Base-by-base conservation (phyloP, 768 basidiomycete genomes). In the Suillus americanus region DNA sequence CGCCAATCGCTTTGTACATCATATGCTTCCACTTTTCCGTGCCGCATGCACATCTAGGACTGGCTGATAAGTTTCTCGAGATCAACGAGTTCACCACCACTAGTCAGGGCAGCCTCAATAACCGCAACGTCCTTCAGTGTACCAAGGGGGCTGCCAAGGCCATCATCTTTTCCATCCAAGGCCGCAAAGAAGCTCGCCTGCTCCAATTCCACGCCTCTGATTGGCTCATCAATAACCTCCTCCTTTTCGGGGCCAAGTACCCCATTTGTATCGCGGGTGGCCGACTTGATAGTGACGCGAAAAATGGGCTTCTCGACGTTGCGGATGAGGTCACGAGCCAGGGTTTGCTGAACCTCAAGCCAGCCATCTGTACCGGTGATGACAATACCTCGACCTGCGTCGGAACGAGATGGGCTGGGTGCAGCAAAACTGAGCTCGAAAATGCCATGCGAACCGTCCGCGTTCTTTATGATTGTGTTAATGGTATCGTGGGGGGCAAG, bases 401-500 rank as follows among this genome's bases (percentile, higher is more conserved):
- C 61, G 33, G 83, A 77, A 46, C 78, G 73, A 59, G 81, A 73
- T 63, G 76, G 64, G 18, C 78, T 81, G 4, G 89, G 88, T 10
- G 81, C 82, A 13, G 84, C 90, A 67, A 82, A 86, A n/a, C 86
- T 86, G 69, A 92, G 73, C 67, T 89, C 85, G 63, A 86, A 79
- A 46, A 82, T 82, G 9, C 90, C 91, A 64, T 87, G 85, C 46
- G 81, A 76, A 25, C 83, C 85, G 38, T 85, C 83, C 16, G 73
- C 71, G 35, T 73, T 71, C 65, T 81, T 79, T 64, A 84, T 76
- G 65, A 86, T 72, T 25, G 85, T 79, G 67, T 86, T 81, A 69
- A 97, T 84, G 10, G 92, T 94, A 79, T 96, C 94, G 69, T 89
- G 86, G 0, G 94, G 94, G 3, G 83, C 80, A 43, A 95, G 85